These are phyloP conservation scores for Trichoderma sp. DNA, from an alignment of 2,329 filamentous ascomycete genomes.

Conservation along the genomic window DNA sequence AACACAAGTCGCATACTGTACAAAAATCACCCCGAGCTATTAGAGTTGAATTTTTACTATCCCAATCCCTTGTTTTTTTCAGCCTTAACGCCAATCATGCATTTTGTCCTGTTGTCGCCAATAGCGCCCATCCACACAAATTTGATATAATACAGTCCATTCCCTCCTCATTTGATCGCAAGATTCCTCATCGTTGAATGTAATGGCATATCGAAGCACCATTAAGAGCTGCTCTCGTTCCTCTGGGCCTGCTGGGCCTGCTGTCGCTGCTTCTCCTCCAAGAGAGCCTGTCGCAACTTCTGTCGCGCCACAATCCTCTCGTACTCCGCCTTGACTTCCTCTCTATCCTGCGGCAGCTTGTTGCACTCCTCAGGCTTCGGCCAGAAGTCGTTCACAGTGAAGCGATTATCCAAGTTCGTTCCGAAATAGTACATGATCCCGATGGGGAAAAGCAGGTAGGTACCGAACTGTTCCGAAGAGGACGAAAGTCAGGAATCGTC, in stretches of 20 bases:
- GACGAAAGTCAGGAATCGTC: not conserved
- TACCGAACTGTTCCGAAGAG: constrained; percentile 72
- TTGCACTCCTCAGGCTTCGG: constrained; percentile 78
- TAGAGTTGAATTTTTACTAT: not conserved
- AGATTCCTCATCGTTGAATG: not conserved
- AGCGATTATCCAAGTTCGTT: constrained; percentile 92
- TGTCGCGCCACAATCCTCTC: constrained; percentile 65
- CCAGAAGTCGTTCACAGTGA: constrained; percentile 91
- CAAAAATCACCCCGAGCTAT: constrained; percentile 10
- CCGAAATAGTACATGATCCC: constrained; percentile 99
- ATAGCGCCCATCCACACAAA: not conserved
- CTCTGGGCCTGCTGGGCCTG: constrained; percentile 29
- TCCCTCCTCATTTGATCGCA: not conserved
- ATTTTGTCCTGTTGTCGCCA: constrained; percentile 10
- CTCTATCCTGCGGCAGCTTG: constrained; percentile 71
- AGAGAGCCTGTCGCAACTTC: constrained; percentile 72
- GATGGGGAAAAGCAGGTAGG: constrained; percentile 99
- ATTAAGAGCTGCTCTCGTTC: constrained; percentile 29
- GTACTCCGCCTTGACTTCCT: constrained; percentile 82
- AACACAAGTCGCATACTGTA: constrained; percentile 15
- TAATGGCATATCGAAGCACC: not conserved
- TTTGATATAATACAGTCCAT: not conserved
- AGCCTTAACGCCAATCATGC: constrained; percentile 23
- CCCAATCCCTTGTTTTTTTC: not conserved
- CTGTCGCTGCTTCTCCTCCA: constrained; percentile 38